Evolutionary conservation across 2,329 filamentous ascomycete species (phyloP), one percentile per base, ranked within the genome.

Genomic region (Acrocalymma vagum): DNA sequence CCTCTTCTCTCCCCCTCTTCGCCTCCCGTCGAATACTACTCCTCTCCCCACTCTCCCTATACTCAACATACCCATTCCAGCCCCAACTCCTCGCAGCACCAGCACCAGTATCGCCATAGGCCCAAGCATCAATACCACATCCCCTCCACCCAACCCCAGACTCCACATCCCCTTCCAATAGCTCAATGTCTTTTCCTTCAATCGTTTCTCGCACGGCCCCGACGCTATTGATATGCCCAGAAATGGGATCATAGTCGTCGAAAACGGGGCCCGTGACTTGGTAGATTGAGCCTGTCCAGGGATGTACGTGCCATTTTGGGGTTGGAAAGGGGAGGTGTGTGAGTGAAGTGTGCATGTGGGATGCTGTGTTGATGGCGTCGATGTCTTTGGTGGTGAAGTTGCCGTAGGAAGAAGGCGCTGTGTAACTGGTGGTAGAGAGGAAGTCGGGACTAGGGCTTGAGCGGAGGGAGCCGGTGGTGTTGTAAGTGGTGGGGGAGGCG

Each of bases 11-110:
- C 13, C n/a, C 16, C 29, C 22, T 31, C 38, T 48, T 25, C 14
- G 15, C 18, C 44, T 55, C 39, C 32, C 53, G 32, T 29, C 13
- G 24, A 23, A 54, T 48, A 38, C 39, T 51, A 16, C 45, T 38
- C 43, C 54, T 26, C 17, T 47, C 52, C 29, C 37, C 32, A 31
- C 48, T 58, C 40, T 56, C 54, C n/a, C 28, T 38, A 13, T 41
- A 39, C 44, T 34, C 13, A 13, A 53, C 51, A 29, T 46, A 39
- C 4, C 38, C 47, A 17, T 32, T 45, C 45, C 34, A 41, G 9
- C 16, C 21, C 16, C 13, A 22, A 3, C n/a, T 14, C 2, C 13
- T 13, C 15, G 13, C 15, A 14, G 25, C 28, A n/a, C 26, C 31
- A 17, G 18, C 24, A 29, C 26, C 13, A 15, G 26, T 20, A 26